Percentiles rank a stretch among this genome's conserved stretches.
Evolutionary conservation across 345 rosid species (phyloP).

Genomic region (Clausena lansium): DNA sequence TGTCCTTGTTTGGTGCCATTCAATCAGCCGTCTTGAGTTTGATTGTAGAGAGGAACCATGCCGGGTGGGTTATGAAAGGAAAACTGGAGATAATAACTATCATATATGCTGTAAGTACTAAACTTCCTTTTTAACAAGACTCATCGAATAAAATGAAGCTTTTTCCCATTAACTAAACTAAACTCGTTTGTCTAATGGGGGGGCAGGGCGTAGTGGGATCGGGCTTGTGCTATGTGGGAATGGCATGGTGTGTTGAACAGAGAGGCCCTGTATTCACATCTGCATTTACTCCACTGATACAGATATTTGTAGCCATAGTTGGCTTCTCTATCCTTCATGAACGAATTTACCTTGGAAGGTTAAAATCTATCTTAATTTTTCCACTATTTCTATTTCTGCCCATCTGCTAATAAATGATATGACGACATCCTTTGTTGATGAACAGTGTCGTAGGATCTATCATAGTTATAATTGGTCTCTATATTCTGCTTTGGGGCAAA

Average conservation of each 20-base stretch:
- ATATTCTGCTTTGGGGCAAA: conserved; percentile 82
- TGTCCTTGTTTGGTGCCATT: conserved; percentile 52
- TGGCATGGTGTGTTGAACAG: conserved; percentile 83
- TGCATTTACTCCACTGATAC: conserved; percentile 66
- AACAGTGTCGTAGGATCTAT: conserved; percentile 70
- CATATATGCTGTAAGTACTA: conserved; percentile 33
- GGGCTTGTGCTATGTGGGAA: conserved; percentile 75
- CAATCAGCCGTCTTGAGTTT: conserved; percentile 49
- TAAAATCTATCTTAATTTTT: not conserved
- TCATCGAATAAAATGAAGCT: not conserved
- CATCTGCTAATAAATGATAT: not conserved
- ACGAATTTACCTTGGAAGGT: conserved; percentile 74
- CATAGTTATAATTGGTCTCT: conserved; percentile 59
- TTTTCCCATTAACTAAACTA: not conserved
- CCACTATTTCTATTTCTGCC: not conserved
- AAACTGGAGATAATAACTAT: conserved; percentile 40
- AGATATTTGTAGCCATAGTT: conserved; percentile 61
- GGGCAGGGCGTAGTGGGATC: conserved; percentile 74
- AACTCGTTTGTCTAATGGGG: not conserved
- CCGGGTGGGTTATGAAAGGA: conserved; percentile 47
- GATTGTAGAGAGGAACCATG: conserved; percentile 28
- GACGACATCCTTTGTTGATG: not conserved
- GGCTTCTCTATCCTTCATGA: conserved; percentile 69
- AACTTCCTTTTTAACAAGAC: not conserved
- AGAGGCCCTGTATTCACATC: conserved; percentile 82